A percentile compares a stretch with the other conserved stretches of the same genome.
Evolutionary conservation across 257 asterid genomes (phyloP).

Genomic region (Jaltomata sinuosa): DNA sequence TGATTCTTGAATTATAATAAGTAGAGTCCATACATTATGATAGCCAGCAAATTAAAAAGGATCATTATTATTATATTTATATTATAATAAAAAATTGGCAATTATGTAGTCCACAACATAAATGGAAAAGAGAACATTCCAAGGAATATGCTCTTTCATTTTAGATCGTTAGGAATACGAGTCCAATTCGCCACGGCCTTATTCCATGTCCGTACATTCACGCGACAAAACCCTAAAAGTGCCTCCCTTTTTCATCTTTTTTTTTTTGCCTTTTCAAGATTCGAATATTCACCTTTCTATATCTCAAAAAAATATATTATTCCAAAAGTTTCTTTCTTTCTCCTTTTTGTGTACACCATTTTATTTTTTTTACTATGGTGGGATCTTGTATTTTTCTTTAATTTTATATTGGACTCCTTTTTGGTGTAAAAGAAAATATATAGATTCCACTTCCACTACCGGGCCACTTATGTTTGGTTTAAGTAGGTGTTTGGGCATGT

Average conservation of each 20-base stretch:
- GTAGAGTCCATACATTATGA: background rate
- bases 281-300: background rate
- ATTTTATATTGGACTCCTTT: background rate
- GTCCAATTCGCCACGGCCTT: background rate
- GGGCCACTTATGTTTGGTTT: background rate
- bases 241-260: background rate
- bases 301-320: background rate
- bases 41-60: background rate
- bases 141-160: background rate
- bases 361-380: too few relatives aligned
- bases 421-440: background rate
- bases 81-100: background rate
- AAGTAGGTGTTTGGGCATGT: too few relatives aligned
- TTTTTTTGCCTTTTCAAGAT: background rate
- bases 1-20: background rate
- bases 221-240: background rate
- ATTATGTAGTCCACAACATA: background rate
- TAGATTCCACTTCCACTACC: background rate
- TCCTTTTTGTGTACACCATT: too few relatives aligned
- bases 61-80: background rate
- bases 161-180: background rate
- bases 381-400: background rate
- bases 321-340: too few relatives aligned
- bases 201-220: background rate
- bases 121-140: background rate